Evolutionary conservation across 495 filamentous ascomycete species (phyloP), one percentile per base, ranked within the genome.

Genomic region (Achaetomiella virescens): DNA sequence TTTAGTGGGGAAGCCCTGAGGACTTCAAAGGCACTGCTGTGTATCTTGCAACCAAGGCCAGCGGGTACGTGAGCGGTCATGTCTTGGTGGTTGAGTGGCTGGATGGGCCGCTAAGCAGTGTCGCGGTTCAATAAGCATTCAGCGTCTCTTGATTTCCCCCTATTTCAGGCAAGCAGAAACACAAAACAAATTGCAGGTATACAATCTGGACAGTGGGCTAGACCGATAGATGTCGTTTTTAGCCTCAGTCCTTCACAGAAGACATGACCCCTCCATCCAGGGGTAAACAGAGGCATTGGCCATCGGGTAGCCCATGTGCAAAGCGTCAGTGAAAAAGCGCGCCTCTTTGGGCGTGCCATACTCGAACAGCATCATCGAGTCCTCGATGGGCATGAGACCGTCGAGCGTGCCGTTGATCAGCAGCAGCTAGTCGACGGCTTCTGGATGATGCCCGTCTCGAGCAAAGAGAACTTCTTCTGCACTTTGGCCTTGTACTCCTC

Each of bases 21-120:
- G 91, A 97, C 70, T 95, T 96, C 64, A 91, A 91, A 75, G 91
- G 91, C 0, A 82, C 78, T 7, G 80, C 86, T 1, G 84, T 97
- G 12, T 96, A 83, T 65, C 71, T 96, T 54, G 89, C 89, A 14
- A 84, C 85, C 68, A 76, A 70, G 64, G 88, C 86, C 31, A 89
- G 88, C 62, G 79, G 70, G 25, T 96, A 96, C 75, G 86, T 97
- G 11, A 87, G 79, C 52, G 91, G 91, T 0, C 87, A 92, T 63
- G 74, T 87, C 0, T 57, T 96, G 55, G 83, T 87, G 6, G 88
- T 96, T 42, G 91, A 96, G 91, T 24, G 91, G 91, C 35, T 95
- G 91, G 90, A 95, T 96, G 90, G 89, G 89, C 8, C 75, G 90
- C 75, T 95, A 74, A 70, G 60, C 10, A 12, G 24, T 45, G 6